A percentile compares a stretch with the other conserved stretches of the same genome.
phyloP scores from a whole-genome alignment of 2,329 filamentous ascomycete species.

The Cladorrhinum sp. region DNA sequence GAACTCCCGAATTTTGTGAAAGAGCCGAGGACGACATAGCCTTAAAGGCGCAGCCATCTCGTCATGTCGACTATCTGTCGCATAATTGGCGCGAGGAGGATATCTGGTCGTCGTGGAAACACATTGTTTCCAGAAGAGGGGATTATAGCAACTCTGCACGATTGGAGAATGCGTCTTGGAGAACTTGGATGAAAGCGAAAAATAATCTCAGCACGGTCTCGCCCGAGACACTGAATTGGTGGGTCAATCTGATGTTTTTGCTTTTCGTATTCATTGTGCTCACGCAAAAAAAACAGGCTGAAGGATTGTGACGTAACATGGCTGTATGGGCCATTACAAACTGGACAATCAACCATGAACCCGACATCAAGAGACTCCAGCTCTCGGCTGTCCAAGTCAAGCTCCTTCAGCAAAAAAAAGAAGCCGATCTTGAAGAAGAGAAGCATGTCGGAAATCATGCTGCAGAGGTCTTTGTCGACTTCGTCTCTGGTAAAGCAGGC shows the following conservation, averaged over 20 bases:
- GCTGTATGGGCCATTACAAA: slow-evolving; percentile 91
- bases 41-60: slow-evolving; percentile 69
- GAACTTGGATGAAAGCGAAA: slow-evolving; percentile 93
- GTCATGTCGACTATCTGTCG: slow-evolving; percentile 93
- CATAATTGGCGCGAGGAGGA: slow-evolving; percentile 94
- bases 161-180: slow-evolving; percentile 94
- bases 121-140: slow-evolving; percentile 76
- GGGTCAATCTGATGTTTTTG: slow-evolving; percentile 31
- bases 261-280: slow-evolving; percentile 3
- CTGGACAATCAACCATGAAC: slow-evolving; percentile 57
- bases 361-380: slow-evolving; percentile 43
- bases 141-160: slow-evolving; percentile 78
- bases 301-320: slow-evolving; percentile 98
- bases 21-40: slow-evolving; percentile 78
- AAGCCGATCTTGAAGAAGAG: slow-evolving; percentile 96
- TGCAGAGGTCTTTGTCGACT: slow-evolving; percentile 82
- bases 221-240: slow-evolving; percentile 93
- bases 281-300: slow-evolving; percentile 60
- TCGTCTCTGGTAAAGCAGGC: slow-evolving; percentile 89
- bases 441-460: slow-evolving; percentile 92
- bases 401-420: slow-evolving; percentile 73
- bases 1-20: slow-evolving; percentile 54
- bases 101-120: slow-evolving; percentile 96
- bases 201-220: slow-evolving; percentile 83
- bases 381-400: slow-evolving; percentile 48